These are phyloP conservation scores for Jaltomata sinuosa DNA, from an alignment of 257 asterid species.

Conservation along the genomic window DNA sequence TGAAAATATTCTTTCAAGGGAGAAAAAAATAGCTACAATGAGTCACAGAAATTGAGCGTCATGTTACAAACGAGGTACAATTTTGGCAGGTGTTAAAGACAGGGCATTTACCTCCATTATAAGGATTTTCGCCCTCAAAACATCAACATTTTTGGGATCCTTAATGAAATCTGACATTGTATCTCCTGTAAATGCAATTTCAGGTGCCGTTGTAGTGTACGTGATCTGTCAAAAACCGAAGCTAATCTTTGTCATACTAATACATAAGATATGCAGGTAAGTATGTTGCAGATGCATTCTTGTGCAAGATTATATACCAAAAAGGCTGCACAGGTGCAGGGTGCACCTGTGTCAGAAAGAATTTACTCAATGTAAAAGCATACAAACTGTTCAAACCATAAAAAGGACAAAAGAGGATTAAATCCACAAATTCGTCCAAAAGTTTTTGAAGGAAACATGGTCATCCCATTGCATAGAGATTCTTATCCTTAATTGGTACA, in stretches of 20 bases:
- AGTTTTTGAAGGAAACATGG: not conserved
- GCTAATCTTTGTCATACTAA: not conserved
- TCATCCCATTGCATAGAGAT: not conserved
- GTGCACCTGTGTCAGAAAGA: not conserved
- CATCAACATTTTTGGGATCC: slow-evolving; percentile 65
- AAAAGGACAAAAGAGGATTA: not conserved
- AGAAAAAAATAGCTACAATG: not conserved
- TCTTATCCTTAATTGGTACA: not conserved
- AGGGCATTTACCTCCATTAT: slow-evolving; percentile 65
- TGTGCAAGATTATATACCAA: not conserved
- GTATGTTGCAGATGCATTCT: not conserved
- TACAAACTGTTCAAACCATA: not conserved
- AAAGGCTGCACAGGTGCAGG: not conserved
- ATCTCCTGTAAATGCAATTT: slow-evolving; percentile 93
- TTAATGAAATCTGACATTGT: slow-evolving; percentile 67
- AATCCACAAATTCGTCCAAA: not conserved
- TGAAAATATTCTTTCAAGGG: not conserved
- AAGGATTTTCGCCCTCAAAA: slow-evolving; percentile 70
- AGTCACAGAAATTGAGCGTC: not conserved
- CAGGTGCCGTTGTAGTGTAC: slow-evolving; percentile 61
- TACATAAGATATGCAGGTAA: slow-evolving; percentile 21
- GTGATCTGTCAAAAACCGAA: slow-evolving; percentile 48
- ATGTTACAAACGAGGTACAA: not conserved
- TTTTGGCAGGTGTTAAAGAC: not conserved
- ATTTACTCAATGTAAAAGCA: not conserved